Percentiles rank a stretch among this genome's conserved stretches.
Conservation (phyloP, 306 rosid genomes). For the Cercis canadensis region DNA sequence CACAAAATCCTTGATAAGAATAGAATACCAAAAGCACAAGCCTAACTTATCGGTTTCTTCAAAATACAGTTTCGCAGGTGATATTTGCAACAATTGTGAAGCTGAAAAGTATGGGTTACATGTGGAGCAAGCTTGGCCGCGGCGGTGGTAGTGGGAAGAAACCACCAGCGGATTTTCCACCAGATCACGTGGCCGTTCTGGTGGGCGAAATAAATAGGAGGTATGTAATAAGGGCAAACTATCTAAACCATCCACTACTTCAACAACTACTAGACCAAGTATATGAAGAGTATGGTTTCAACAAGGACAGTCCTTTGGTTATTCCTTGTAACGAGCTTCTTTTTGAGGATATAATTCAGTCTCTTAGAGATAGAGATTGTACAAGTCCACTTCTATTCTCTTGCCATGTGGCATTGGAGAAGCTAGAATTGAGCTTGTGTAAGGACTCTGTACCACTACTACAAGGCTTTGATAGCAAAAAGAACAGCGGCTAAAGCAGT, state of each 20-base stretch:
- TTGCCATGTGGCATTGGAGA: constrained; percentile 37
- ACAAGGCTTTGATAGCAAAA: constrained; percentile 45
- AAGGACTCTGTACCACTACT: constrained; percentile 43
- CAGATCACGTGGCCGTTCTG: constrained; percentile 47
- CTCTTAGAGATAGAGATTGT: constrained; percentile 36
- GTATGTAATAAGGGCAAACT: constrained; percentile 51
- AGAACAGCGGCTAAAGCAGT: constrained; percentile 29
- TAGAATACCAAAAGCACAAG: too few species aligned
- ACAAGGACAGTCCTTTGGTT: constrained; percentile 48
- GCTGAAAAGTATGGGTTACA: constrained; percentile 38
- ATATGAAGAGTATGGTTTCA: constrained; percentile 52
- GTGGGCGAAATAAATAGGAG: constrained; percentile 49
- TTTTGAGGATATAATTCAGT: constrained; percentile 52
- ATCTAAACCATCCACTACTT: constrained; percentile 48
- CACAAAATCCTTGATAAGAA: neutral
- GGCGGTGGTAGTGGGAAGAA: constrained; percentile 32
- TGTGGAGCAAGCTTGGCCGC: constrained; percentile 47
- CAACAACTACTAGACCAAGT: constrained; percentile 52
- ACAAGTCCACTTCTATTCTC: constrained; percentile 31
- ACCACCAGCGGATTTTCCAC: constrained; percentile 48
- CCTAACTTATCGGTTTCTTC: neutral
- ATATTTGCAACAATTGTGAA: constrained; percentile 9
- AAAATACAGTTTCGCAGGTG: neutral
- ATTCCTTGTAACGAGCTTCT: constrained; percentile 58
- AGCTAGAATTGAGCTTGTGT: constrained; percentile 31